Evolutionary conservation across 495 filamentous ascomycete species (phyloP).

Genomic region (Neurospora sp.): DNA sequence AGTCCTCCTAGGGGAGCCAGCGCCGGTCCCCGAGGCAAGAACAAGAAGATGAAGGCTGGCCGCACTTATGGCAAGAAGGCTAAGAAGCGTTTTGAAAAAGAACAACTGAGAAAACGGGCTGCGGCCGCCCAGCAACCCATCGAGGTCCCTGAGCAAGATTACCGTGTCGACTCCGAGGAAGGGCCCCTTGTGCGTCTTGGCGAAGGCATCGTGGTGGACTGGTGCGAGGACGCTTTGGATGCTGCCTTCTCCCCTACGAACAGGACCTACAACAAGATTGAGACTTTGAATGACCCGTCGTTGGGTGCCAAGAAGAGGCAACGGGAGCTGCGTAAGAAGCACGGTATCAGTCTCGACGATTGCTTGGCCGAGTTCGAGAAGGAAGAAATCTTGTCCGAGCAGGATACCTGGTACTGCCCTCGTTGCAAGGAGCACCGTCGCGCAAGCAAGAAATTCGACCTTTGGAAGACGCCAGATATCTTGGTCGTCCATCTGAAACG

Average conservation of each 20-base stretch:
- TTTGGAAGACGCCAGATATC: conserved; percentile 94
- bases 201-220: conserved; percentile 81
- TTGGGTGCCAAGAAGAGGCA: conserved; percentile 49
- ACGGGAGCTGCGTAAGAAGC: conserved; percentile 51
- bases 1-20: not conserved
- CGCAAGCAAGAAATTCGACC: conserved; percentile 89
- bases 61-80: conserved; percentile 30
- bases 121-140: conserved; percentile 20
- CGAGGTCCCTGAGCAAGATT: conserved; percentile 6
- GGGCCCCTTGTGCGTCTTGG: conserved; percentile 62
- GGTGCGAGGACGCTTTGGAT: conserved; percentile 56
- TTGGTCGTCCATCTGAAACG: conserved; percentile 86
- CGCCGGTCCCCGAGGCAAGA: conserved; percentile 12
- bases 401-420: conserved; percentile 94
- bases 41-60: conserved; percentile 27
- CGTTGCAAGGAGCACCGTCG: conserved; percentile 87
- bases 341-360: conserved; percentile 75
- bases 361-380: conserved; percentile 91
- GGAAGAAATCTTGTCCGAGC: conserved; percentile 82
- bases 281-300: conserved; percentile 53
- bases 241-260: conserved; percentile 47
- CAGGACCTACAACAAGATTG: conserved; percentile 41
- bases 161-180: conserved; percentile 27
- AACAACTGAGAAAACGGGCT: conserved; percentile 10
- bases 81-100: conserved; percentile 24